Percentiles rank a stretch among this genome's conserved stretches.
These are phyloP conservation scores for Pseudopediastrum boryanum DNA, from an alignment of 139 green algal genomes.

Conservation along the genomic window DNA sequence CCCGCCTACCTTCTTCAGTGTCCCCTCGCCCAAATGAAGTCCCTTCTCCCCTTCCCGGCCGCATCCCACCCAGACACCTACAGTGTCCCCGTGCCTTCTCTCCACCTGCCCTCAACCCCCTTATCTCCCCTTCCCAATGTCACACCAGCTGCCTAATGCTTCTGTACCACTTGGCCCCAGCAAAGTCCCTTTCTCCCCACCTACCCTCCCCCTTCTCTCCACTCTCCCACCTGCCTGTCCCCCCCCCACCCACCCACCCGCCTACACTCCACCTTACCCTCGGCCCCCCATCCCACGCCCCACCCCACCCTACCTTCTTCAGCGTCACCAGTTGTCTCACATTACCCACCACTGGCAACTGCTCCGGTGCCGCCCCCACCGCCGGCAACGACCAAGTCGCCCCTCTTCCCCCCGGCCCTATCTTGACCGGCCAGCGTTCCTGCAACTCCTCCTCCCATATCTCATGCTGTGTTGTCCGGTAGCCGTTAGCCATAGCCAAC, in stretches of 20 bases:
- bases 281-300: background rate
- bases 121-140: too few species aligned
- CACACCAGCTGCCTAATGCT: too few species aligned
- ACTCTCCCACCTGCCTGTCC: background rate
- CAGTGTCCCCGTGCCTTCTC: too few species aligned
- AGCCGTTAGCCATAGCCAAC: slow-evolving; percentile 20
- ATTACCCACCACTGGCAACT: slow-evolving; percentile 7
- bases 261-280: background rate
- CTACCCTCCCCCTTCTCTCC: background rate
- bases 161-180: too few species aligned
- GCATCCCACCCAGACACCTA: too few species aligned
- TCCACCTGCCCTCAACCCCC: too few species aligned
- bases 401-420: background rate
- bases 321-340: slow-evolving; percentile 20
- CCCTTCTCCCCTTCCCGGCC: too few species aligned
- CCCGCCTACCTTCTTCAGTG: too few species aligned
- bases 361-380: slow-evolving; percentile 15
- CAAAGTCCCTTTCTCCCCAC: too few species aligned
- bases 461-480: slow-evolving; percentile 2
- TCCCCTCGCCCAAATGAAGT: too few species aligned
- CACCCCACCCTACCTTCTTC: slow-evolving; percentile 8
- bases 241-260: background rate
- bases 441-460: background rate
- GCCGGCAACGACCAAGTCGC: slow-evolving; percentile 21
- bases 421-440: background rate